Percentiles rank a stretch among this genome's conserved stretches.
Conservation (phyloP, 2,329 filamentous ascomycete genomes). For the Neopestalotiopsis rosae region DNA sequence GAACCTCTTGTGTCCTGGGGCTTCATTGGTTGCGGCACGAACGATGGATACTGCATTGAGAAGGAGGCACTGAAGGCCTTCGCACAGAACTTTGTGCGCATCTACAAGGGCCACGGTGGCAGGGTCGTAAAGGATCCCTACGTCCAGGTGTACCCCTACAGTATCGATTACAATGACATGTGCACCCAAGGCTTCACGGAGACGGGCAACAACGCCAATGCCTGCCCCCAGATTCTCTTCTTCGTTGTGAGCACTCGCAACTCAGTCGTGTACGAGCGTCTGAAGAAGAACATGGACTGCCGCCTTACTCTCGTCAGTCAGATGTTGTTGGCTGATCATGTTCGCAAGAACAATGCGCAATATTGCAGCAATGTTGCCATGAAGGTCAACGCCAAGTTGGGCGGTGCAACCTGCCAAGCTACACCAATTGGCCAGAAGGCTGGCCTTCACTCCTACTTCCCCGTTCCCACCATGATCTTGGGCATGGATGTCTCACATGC, state of each 20-base stretch:
- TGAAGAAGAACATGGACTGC: conserved; percentile 91
- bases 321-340: conserved; percentile 75
- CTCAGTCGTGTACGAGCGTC: conserved; percentile 74
- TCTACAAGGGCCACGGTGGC: conserved; percentile 58
- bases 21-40: conserved; percentile 62
- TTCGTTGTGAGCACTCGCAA: conserved; percentile 78
- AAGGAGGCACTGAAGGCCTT: conserved; percentile 66
- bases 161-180: conserved; percentile 52
- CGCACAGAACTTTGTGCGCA: conserved; percentile 45
- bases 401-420: conserved; percentile 72
- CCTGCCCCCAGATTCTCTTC: conserved; percentile 76
- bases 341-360: conserved; percentile 73
- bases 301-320: conserved; percentile 85
- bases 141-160: conserved; percentile 40
- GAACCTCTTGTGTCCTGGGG: conserved; percentile 75
- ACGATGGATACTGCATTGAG: conserved; percentile 52
- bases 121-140: conserved; percentile 41
- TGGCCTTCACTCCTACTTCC: conserved; percentile 45
- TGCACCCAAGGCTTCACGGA: conserved; percentile 60
- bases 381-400: conserved; percentile 97
- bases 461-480: conserved; percentile 76
- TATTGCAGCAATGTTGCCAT: conserved; percentile 94
- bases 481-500: conserved; percentile 91
- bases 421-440: conserved; percentile 34
- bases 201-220: conserved; percentile 57